A percentile compares a stretch with the other conserved stretches of the same genome.
phyloP scores from a whole-genome alignment of 2,329 filamentous ascomycete species.

The Venturia carpophila region DNA sequence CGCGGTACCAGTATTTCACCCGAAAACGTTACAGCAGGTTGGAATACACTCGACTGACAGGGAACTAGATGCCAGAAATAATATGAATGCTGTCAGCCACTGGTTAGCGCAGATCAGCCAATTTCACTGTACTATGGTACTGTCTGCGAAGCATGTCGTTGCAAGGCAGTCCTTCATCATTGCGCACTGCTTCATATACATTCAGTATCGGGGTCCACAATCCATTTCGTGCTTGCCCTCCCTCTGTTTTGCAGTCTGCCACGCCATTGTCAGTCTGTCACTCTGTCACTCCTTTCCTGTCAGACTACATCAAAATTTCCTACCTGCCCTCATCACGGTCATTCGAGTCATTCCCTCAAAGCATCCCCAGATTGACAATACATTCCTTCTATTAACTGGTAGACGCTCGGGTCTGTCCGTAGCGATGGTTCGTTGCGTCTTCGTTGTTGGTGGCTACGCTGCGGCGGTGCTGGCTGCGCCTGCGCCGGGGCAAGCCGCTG shows the following conservation, averaged over 20 bases:
- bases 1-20: not conserved
- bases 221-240: not conserved
- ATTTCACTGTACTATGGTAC: not conserved
- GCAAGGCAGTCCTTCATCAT: not conserved
- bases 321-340: not conserved
- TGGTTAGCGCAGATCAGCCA: not conserved
- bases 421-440: slow-evolving; percentile 8
- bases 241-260: not conserved
- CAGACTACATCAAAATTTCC: not conserved
- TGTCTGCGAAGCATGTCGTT: not conserved
- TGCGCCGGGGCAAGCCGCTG: slow-evolving; percentile 7
- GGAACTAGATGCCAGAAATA: not conserved
- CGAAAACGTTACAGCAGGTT: not conserved
- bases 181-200: slow-evolving; percentile 12
- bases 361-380: not conserved
- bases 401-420: not conserved
- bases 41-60: not conserved
- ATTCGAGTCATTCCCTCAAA: not conserved
- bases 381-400: slow-evolving; percentile 1
- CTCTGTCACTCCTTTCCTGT: not conserved
- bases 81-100: not conserved
- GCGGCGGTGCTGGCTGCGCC: slow-evolving; percentile 12
- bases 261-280: not conserved
- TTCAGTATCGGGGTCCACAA: not conserved
- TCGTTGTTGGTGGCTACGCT: slow-evolving; percentile 13